These are phyloP conservation scores for Penicillium cosmopolitanum DNA, from an alignment of 495 filamentous ascomycete species.

Conservation along the genomic window DNA sequence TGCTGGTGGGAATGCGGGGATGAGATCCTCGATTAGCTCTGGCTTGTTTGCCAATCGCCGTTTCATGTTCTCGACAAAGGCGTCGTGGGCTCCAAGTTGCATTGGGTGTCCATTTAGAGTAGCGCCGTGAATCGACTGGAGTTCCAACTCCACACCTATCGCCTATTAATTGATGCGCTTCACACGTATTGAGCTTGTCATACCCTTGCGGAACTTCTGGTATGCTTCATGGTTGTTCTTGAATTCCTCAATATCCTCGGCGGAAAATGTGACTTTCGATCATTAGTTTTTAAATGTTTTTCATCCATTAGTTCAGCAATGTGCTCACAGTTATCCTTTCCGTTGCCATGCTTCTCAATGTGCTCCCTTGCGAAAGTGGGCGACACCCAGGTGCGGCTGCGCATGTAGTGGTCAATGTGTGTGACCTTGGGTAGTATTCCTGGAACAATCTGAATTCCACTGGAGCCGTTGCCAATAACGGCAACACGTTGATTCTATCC, in stretches of 20 bases:
- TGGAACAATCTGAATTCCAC: conserved; percentile 62
- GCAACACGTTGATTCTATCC: conserved; percentile 51
- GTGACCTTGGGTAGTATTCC: conserved; percentile 57
- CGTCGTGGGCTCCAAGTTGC: conserved; percentile 36
- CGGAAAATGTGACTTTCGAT: conserved; percentile 36
- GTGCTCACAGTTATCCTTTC: conserved; percentile 40
- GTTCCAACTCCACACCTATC: conserved; percentile 46
- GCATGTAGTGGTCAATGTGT: conserved; percentile 50
- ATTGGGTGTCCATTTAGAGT: conserved; percentile 42
- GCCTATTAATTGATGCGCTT: neutral
- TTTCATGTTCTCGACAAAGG: conserved; percentile 48
- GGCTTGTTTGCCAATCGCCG: conserved; percentile 41
- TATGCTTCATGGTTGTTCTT: conserved; percentile 43
- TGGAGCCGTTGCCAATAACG: conserved; percentile 57
- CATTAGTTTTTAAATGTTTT: neutral
- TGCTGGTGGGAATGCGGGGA: conserved; percentile 50
- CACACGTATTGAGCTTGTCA: neutral
- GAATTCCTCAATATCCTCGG: conserved; percentile 51
- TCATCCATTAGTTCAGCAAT: neutral
- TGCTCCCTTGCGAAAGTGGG: conserved; percentile 41
- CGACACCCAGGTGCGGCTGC: conserved; percentile 48
- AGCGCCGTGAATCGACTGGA: conserved; percentile 50
- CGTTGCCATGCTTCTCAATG: conserved; percentile 33
- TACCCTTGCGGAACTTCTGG: conserved; percentile 49
- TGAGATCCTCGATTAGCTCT: conserved; percentile 35